Evolutionary conservation across 352 stramenopile genomes (phyloP).

Genomic region (Pythium vanterpoolii): DNA sequence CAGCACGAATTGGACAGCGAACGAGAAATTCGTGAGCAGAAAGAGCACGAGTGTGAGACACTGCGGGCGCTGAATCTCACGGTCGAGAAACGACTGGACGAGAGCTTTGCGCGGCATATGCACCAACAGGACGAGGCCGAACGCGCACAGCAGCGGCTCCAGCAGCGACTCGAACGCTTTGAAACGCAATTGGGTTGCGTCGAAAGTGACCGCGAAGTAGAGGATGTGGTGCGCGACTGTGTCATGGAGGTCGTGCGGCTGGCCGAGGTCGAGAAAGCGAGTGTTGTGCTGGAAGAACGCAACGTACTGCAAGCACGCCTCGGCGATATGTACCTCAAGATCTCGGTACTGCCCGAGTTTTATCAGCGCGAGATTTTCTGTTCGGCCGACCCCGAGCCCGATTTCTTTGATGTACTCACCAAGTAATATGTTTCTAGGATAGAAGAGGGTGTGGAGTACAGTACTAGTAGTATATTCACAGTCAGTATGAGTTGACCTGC

Average conservation of each 20-base stretch:
- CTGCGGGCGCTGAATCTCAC: conserved; percentile 28
- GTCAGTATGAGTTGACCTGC: too few species aligned
- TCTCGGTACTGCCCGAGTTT: conserved; percentile 81
- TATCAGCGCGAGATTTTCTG: conserved; percentile 87
- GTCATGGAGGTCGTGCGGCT: conserved; percentile 50
- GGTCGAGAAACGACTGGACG: conserved; percentile 29
- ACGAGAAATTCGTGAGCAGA: conserved; percentile 20
- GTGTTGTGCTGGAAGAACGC: conserved; percentile 60
- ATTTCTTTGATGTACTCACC: conserved; percentile 82
- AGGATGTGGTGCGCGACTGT: conserved; percentile 49
- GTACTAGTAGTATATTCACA: too few species aligned
- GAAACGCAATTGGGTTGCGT: conserved; percentile 55
- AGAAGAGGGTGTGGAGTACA: too few species aligned
- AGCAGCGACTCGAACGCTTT: conserved; percentile 45
- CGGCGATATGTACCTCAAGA: conserved; percentile 74
- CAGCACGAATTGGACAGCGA: conserved; percentile 34
- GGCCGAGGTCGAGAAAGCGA: conserved; percentile 57
- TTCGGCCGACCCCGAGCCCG: conserved; percentile 57
- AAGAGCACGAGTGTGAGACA: conserved; percentile 23
- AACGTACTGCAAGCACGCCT: conserved; percentile 66
- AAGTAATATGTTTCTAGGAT: too few species aligned
- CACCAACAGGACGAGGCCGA: conserved; percentile 27
- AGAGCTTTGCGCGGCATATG: conserved; percentile 20
- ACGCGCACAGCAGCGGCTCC: conserved; percentile 32
- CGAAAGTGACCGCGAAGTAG: conserved; percentile 46